Base-by-base conservation (phyloP, 2,329 filamentous ascomycete species). In the Penicillium fuscoglaucum region DNA sequence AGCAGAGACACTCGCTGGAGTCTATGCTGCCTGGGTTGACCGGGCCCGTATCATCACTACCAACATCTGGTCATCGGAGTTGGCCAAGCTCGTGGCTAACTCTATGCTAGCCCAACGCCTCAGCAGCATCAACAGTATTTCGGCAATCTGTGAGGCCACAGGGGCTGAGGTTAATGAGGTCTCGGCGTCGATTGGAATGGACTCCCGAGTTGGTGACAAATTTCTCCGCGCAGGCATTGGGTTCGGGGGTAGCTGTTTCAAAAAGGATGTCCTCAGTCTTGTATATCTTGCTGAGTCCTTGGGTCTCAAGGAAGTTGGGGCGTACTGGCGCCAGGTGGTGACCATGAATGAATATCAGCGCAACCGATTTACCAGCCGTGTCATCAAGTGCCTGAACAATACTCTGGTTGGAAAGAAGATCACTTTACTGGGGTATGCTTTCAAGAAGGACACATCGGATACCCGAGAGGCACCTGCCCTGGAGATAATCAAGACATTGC, bases 161-260 rank as follows among this genome's bases (percentile, higher is more conserved):
- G 89, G 88, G 17, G 90, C 90, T 21, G 86, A 91, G 67, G 83
- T 92, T 19, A 82, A 88, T 60, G 88, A 91, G 73, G 83, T 93
- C 4, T 83, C 87, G 9, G 78, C 79, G 37, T 84, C 86, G 7
- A 82, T 90, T 39, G 90, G 90, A 47, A 79, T 85, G 40, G 90
- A 93, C 67, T 80, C 82, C 13, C 83, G 90, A 52, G 89, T 93
- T 53, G 90, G 90, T 4, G 79, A 83, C 64, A 85, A 86, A 71
- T 90, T 91, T 75, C 79, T 93, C 41, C 87, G 89, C 72, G 86
- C 89, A 8, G 87, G 86, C 48, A 84, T 91, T 33, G 90, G 90
- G 21, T 93, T 92, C 68, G 89, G 90, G 55, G 90, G 90, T 29
- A 89, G 85, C 61, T 93, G 90, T 76, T 92, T 93, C 80, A 86